A percentile compares a stretch with the other conserved stretches of the same genome.
Evolutionary conservation across 1,139 yeast species (phyloP).

Genomic region (Candida smagusa): DNA sequence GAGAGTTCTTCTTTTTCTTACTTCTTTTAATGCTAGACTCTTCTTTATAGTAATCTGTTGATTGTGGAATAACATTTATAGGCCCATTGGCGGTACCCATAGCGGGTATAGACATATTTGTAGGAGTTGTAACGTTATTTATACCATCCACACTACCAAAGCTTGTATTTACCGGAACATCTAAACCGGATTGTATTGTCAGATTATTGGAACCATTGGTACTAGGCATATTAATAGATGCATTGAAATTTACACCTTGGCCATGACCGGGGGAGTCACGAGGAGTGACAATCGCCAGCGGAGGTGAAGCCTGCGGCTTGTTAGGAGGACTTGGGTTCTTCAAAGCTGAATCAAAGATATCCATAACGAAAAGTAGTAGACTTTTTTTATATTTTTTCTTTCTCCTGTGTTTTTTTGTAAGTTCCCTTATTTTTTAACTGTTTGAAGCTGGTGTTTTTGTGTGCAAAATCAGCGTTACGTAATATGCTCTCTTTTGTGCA

Average conservation of each 20-base stretch:
- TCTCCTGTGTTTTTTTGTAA: conserved; percentile 2
- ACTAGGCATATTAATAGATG: not conserved
- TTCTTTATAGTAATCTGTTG: conserved; percentile 2
- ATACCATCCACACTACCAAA: no score
- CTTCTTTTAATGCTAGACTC: conserved; percentile 4
- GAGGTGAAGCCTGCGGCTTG: conserved; percentile 11
- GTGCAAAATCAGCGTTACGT: not conserved
- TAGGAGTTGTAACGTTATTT: no score
- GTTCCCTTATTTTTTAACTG: conserved; percentile 1
- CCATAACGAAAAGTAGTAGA: conserved; percentile 14
- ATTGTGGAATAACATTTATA: not conserved
- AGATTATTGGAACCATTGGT: not conserved
- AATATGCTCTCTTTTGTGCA: not conserved
- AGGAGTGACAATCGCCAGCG: conserved; percentile 3
- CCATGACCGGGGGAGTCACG: conserved; percentile 1
- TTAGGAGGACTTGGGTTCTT: conserved; percentile 33
- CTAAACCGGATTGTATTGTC: no score
- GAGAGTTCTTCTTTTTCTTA: conserved; percentile 39
- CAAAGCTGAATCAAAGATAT: conserved; percentile 26
- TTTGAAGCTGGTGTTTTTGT: not conserved
- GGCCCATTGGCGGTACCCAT: not conserved
- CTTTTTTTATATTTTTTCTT: conserved; percentile 2
- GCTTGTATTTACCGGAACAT: no score
- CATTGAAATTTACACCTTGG: not conserved
- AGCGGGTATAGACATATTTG: not conserved